phyloP scores from a whole-genome alignment of 495 filamentous ascomycete genomes.

The Trypethelium eluteriae region DNA sequence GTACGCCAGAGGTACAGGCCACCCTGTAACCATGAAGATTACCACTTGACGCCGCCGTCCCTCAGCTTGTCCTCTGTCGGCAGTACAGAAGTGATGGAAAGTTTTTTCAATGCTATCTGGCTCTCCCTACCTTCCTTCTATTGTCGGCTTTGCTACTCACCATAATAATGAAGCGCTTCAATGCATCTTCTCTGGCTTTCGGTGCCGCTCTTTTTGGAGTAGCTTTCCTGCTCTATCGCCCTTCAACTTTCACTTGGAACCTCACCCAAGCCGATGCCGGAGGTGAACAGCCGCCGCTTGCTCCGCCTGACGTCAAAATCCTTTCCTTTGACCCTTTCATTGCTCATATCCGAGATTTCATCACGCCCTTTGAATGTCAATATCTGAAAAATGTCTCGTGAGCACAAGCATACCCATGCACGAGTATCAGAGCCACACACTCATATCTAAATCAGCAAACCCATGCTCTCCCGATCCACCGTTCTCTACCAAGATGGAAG shows the following conservation, averaged over 20 bases:
- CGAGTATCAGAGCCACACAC: not conserved
- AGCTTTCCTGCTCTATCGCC: not conserved
- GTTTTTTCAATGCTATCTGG: not conserved
- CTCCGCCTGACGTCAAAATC: not conserved
- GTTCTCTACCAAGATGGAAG: not conserved
- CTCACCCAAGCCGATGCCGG: not conserved
- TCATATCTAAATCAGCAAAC: not conserved
- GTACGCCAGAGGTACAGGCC: no score
- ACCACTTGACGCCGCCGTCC: not conserved
- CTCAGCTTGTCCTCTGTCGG: not conserved
- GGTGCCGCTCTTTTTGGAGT: not conserved
- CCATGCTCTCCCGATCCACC: not conserved
- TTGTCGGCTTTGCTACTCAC: not conserved
- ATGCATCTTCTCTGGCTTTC: not conserved
- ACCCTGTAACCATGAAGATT: no score
- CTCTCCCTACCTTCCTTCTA: not conserved
- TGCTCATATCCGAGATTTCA: not conserved
- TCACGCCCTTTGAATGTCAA: not conserved
- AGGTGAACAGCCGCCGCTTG: not conserved
- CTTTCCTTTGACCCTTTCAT: not conserved
- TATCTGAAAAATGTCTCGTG: not conserved
- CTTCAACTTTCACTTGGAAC: conserved; percentile 1
- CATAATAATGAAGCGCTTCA: not conserved
- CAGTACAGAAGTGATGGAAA: not conserved
- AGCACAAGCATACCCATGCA: not conserved